Base-by-base conservation (phyloP, 257 asterid species). In the Jacaranda copaia region DNA sequence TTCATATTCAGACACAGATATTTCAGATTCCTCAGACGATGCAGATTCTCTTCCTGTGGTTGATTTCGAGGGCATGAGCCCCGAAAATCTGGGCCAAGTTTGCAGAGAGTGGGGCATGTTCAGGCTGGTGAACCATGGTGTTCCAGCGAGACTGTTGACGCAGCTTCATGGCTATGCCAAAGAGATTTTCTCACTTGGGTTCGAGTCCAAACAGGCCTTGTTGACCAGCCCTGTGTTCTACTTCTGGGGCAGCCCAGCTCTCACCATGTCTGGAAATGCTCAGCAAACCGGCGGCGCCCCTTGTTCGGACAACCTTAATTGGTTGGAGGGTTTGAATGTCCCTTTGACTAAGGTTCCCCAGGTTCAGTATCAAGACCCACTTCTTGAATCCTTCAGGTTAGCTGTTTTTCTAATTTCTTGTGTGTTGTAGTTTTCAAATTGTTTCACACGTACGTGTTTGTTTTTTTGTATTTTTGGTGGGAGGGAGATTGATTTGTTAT, bases 61-160 rank as follows among this genome's bases (percentile, higher is more conserved):
- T 38, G 96, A 94, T 81, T 88, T 87, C 10, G 38, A 76, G 69
- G 18, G 57, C 58, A 71, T 83, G 62, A 61, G 58, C 72, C 72
- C 69, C 5, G 82, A 61, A 12, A 57, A 80, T 10, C 79, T 94
- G n/a, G 72, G 85, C 0, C 56, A 80, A 59, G 89, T 80, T 9
- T 94, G 96, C 75, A 84, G 86, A 49, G 89, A 89, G 4, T 94
- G 96, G 98, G 99, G 99, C 32, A 82, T 92, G 84, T 94, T 94
- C 77, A 81, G 99, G 83, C 77, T 94, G 83, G 76, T 87, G 14
- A 91, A 94, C 83, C 98, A 92, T 80, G 98, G 93, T 32, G 86
- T 94, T 56, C 92, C 96, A 1, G 3, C 18, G n/a, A 40, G 64
- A 70, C 80, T 92, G 18, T 46, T 89, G 80, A 68, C 55, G 59